A percentile compares a stretch with the other conserved stretches of the same genome.
These are phyloP conservation scores for Zelopaecilomyces penicillatus DNA, from an alignment of 2,329 filamentous ascomycete species.

Conservation along the genomic window DNA sequence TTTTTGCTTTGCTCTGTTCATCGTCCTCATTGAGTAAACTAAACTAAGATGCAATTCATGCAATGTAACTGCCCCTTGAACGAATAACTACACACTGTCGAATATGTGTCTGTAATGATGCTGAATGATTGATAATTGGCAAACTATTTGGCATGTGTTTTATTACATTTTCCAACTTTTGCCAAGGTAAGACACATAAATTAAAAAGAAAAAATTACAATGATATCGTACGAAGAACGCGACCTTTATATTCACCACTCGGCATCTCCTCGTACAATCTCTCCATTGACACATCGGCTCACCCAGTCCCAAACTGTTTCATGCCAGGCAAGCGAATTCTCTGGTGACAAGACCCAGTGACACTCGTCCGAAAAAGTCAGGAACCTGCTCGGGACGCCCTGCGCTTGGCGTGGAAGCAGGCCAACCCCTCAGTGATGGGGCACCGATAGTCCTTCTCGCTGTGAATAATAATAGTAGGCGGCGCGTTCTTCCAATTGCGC, in stretches of 20 bases:
- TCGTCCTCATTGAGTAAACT: too few relatives aligned
- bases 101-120: too few relatives aligned
- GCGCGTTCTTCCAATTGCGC: conserved; percentile 49
- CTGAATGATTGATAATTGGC: too few relatives aligned
- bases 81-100: too few relatives aligned
- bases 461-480: conserved; percentile 67
- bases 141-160: too few relatives aligned
- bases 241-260: conserved; percentile 7
- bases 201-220: too few relatives aligned
- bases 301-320: conserved; percentile 59
- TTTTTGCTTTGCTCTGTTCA: too few relatives aligned
- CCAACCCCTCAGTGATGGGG: conserved; percentile 44
- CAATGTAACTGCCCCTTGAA: too few relatives aligned
- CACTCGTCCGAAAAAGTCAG: conserved; percentile 67
- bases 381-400: conserved; percentile 59
- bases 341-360: conserved; percentile 60
- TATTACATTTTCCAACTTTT: too few relatives aligned
- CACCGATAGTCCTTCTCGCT: conserved; percentile 58
- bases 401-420: conserved; percentile 62
- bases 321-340: conserved; percentile 64
- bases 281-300: conserved; percentile 36
- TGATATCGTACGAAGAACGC: too few relatives aligned
- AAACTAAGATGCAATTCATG: too few relatives aligned
- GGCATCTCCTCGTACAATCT: conserved; percentile 13
- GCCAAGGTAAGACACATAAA: too few relatives aligned